Percentiles rank a stretch among this genome's conserved stretches.
These are phyloP conservation scores for Ophiocordyceps polyrhachis-furcata DNA, from an alignment of 2,329 filamentous ascomycete genomes.

Conservation along the genomic window DNA sequence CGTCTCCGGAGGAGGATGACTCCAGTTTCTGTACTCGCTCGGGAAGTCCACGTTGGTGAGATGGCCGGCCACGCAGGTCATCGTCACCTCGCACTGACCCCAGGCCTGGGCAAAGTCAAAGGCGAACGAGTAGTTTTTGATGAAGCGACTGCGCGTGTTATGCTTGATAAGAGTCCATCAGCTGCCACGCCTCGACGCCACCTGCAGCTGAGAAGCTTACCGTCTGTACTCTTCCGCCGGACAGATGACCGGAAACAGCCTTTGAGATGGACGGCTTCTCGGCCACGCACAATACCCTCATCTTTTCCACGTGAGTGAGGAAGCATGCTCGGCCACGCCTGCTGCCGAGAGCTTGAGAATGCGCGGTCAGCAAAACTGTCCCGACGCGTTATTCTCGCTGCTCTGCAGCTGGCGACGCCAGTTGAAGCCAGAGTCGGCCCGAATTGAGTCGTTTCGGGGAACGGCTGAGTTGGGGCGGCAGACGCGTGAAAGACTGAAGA, in stretches of 20 bases:
- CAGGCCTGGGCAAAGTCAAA: slow-evolving; percentile 71
- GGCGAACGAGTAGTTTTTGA: slow-evolving; percentile 87
- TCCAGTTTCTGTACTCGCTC: slow-evolving; percentile 58
- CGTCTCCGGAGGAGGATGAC: slow-evolving; percentile 54
- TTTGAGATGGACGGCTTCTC: slow-evolving; percentile 85
- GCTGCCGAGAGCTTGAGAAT: not conserved
- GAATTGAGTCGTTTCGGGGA: not conserved
- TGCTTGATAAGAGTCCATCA: slow-evolving; percentile 27
- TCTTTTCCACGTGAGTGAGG: slow-evolving; percentile 7
- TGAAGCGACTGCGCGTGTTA: slow-evolving; percentile 52
- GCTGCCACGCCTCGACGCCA: slow-evolving; percentile 1
- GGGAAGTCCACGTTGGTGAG: slow-evolving; percentile 67
- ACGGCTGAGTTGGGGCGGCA: not conserved
- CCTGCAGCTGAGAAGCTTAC: slow-evolving; percentile 28
- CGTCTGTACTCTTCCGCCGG: slow-evolving; percentile 51
- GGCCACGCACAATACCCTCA: slow-evolving; percentile 36
- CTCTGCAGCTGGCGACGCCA: not conserved
- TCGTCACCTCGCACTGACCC: slow-evolving; percentile 70
- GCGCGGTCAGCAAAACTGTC: not conserved
- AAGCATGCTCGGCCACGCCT: not conserved
- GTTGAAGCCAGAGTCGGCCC: not conserved
- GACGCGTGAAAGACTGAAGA: not conserved
- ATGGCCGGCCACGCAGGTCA: slow-evolving; percentile 88
- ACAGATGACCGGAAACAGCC: slow-evolving; percentile 77
- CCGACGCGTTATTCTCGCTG: not conserved